Percentiles rank a stretch among this genome's conserved stretches.
Evolutionary conservation across 116 monocot species (phyloP).

Genomic region (Cymodocea nodosa): DNA sequence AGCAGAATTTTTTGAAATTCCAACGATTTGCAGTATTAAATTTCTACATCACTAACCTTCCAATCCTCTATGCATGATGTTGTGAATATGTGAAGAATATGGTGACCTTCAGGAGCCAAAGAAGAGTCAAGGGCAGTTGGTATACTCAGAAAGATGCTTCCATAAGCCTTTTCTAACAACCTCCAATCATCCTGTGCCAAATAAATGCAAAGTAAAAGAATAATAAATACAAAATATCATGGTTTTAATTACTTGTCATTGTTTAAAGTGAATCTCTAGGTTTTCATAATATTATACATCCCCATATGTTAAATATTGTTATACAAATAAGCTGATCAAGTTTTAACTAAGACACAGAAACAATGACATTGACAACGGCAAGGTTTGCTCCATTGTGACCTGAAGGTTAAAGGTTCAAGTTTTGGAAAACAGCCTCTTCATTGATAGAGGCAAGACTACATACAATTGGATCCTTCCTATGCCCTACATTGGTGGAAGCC

Average conservation of each 20-base stretch:
- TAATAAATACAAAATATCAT: background rate
- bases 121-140: constrained; percentile 94
- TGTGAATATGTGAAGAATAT: constrained; percentile 96
- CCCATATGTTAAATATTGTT: too few species aligned
- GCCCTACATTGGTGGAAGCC: too few species aligned
- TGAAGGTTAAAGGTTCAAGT: too few species aligned
- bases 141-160: constrained; percentile 97
- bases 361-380: too few species aligned
- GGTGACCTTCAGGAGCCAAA: constrained; percentile 92
- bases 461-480: too few species aligned
- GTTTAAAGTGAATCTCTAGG: background rate
- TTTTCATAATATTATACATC: background rate
- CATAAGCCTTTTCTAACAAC: constrained; percentile 72
- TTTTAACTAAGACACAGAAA: too few species aligned
- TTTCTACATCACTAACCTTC: constrained; percentile 38
- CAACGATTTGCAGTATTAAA: background rate
- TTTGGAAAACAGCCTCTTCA: too few species aligned
- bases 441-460: too few species aligned
- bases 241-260: background rate
- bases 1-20: background rate
- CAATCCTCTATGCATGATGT: constrained; percentile 88
- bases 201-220: background rate
- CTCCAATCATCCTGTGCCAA: constrained; percentile 72
- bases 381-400: too few species aligned
- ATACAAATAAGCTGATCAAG: too few species aligned